Base-by-base conservation (phyloP, 2,329 filamentous ascomycete genomes). In the Sporothrix sp. region DNA sequence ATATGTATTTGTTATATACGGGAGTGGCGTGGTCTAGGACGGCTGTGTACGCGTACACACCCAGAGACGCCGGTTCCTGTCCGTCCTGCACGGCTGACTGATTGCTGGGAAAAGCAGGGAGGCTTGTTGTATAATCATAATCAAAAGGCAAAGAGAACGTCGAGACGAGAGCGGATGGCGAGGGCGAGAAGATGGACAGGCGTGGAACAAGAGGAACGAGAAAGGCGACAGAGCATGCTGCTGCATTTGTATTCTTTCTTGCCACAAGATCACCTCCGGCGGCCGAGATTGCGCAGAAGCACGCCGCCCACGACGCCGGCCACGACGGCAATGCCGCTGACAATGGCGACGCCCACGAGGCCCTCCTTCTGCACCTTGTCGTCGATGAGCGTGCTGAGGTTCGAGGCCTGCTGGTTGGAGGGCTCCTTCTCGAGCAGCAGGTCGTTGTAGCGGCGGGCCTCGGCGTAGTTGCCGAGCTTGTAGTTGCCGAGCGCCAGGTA, bases 401-500 rank as follows among this genome's bases (percentile, higher is more conserved):
- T 95, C 51, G 82, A 76, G 23, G 91, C 89, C 70, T 98, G 93
- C 62, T 96, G 69, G 67, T 97, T 98, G 42, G 79, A 81, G 8
- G 89, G 88, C 71, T 98, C 93, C 65, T 91, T 84, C 56, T 96
- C 88, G 49, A 97, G 70, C 55, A 98, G 73, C 45, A 91, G 75
- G 63, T 97, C 91, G 67, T 98, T 98, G 71, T 97, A 97, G 63
- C 87, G 79, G 62, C 91, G 78, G 54, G 91, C 91, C 65, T 98
- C 93, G 54, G 84, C 89, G 68, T 96, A 98, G 75, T 96, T 97
- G 55, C 90, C 91, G 42, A 98, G 81, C 74, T 97, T 97, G 79
- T 91, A 97, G 75, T 97, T 95, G 56, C 93, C 93, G 28, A 98
- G 79, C 23, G 88, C 93, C 49, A 98, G 82, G 70, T 98, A 98